Evolutionary conservation across 2,329 filamentous ascomycete genomes (phyloP), one percentile per base, ranked within the genome.

Genomic region (Colletotrichum tofieldiae): DNA sequence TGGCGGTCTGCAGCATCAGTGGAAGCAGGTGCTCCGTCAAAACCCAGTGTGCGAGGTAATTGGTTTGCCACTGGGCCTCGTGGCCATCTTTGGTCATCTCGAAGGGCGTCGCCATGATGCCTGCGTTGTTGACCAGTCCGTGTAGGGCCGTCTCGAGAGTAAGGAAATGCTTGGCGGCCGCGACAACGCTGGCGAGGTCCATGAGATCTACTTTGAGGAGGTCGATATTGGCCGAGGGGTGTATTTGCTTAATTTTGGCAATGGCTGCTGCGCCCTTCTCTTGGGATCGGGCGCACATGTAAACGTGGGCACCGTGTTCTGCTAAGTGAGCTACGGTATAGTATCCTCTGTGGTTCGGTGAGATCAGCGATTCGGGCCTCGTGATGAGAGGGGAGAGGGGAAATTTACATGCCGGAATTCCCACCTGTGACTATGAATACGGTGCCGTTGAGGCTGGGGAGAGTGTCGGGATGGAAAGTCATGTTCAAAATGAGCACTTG

Each of bases 371-470:
- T 37, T 47, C 26, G 43, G 20, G 26, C 59, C 8, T 66, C 39
- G 20, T 37, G 41, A 23, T 14, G 11, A 26, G 26, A 16, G 16
- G 11, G 32, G 18, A n/a, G 8, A 26, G 26, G 54, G 54, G 29
- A 29, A 18, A 80, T 81, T 76, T 76, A 84, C 83, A 85, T 84
- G 75, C 84, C 84, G 14, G 84, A 80, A 68, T 85, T 85, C 0
- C 83, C 83, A 51, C 84, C 84, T 18, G 84, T 86, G 71, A 86
- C 83, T 58, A 86, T 78, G 67, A 79, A 85, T 18, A 85, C 81
- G 76, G 82, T 84, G 32, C 82, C 84, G 37, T 75, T 74, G 58
- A 87, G 83, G 70, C 82, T 76, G 11, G 84, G 84, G n/a, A 86
- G 81, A 62, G 77, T 78, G 43, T 83, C 79, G 11, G 82, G 82